Percentiles rank a stretch among this genome's conserved stretches.
Evolutionary conservation across 352 stramenopile species (phyloP).

Genomic region (Pythium brachiatum): DNA sequence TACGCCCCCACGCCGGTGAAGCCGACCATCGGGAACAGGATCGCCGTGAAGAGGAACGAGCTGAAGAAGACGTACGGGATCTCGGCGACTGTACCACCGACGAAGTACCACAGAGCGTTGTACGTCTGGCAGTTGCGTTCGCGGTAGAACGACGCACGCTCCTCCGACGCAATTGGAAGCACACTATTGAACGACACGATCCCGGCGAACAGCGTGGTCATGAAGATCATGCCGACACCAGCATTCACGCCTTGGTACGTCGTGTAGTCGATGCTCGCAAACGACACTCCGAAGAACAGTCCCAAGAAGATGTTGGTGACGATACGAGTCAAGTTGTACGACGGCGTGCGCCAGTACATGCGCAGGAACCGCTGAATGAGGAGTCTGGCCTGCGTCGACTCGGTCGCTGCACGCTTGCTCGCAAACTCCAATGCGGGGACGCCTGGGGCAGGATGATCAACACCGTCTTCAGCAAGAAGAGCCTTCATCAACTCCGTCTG

Average conservation of each 20-base stretch:
- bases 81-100: slow-evolving; percentile 69
- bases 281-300: slow-evolving; percentile 56
- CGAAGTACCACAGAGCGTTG: slow-evolving; percentile 44
- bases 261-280: slow-evolving; percentile 38
- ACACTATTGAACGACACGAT: slow-evolving; percentile 69
- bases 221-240: slow-evolving; percentile 79
- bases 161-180: slow-evolving; percentile 65
- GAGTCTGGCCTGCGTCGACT: slow-evolving; percentile 19
- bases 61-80: slow-evolving; percentile 43
- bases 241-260: slow-evolving; percentile 48
- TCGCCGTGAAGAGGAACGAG: slow-evolving; percentile 38
- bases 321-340: slow-evolving; percentile 82
- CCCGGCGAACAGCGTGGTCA: slow-evolving; percentile 75
- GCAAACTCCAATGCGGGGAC: slow-evolving; percentile 15
- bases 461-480: slow-evolving; percentile 2
- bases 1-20: slow-evolving; percentile 31
- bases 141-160: slow-evolving; percentile 81
- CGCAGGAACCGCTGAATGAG: slow-evolving; percentile 11
- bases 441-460: not conserved
- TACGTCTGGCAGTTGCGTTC: slow-evolving; percentile 84
- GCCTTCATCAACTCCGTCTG: slow-evolving; percentile 1
- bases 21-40: slow-evolving; percentile 77
- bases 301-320: slow-evolving; percentile 51
- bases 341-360: slow-evolving; percentile 65
- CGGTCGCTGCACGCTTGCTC: too few relatives aligned